These are phyloP conservation scores for Bisporella sp. DNA, from an alignment of 2,329 filamentous ascomycete species.

Conservation along the genomic window DNA sequence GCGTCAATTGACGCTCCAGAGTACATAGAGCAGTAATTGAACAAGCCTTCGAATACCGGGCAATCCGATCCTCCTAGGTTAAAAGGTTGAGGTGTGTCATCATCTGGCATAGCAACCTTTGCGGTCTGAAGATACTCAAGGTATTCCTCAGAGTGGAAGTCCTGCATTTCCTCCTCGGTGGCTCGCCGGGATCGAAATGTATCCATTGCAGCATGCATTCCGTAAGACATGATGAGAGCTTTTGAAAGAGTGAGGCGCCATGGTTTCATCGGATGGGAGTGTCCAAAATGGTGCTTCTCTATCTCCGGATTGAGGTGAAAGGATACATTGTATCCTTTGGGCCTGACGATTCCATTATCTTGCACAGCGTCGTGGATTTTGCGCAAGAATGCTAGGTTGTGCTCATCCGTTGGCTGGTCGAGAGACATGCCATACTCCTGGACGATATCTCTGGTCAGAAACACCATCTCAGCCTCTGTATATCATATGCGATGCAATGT, in stretches of 20 bases:
- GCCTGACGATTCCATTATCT: constrained; percentile 65
- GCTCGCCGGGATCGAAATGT: constrained; percentile 80
- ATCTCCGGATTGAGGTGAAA: constrained; percentile 94
- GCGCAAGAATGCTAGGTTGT: constrained; percentile 19
- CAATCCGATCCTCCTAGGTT: constrained; percentile 90
- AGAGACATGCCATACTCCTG: constrained; percentile 26
- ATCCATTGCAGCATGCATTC: constrained; percentile 95
- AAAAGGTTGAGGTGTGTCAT: constrained; percentile 58
- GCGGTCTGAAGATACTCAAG: constrained; percentile 78
- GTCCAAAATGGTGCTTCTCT: constrained; percentile 94
- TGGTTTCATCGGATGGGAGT: constrained; percentile 97
- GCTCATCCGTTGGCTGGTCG: constrained; percentile 19
- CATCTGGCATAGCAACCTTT: constrained; percentile 57
- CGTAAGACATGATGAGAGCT: constrained; percentile 88
- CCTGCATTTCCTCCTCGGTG: constrained; percentile 77
- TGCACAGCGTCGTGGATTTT: constrained; percentile 26
- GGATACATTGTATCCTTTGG: constrained; percentile 84
- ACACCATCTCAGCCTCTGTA: constrained; percentile 15
- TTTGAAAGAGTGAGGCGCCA: constrained; percentile 96
- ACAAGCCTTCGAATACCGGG: constrained; percentile 92
- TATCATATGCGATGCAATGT: too few relatives aligned
- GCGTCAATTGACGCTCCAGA: constrained; percentile 87
- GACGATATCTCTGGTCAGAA: constrained; percentile 22
- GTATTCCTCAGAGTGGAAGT: constrained; percentile 86
- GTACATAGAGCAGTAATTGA: constrained; percentile 91